Evolutionary conservation across 2,329 filamentous ascomycete species (phyloP).

Genomic region (Trichoderma sp.): DNA sequence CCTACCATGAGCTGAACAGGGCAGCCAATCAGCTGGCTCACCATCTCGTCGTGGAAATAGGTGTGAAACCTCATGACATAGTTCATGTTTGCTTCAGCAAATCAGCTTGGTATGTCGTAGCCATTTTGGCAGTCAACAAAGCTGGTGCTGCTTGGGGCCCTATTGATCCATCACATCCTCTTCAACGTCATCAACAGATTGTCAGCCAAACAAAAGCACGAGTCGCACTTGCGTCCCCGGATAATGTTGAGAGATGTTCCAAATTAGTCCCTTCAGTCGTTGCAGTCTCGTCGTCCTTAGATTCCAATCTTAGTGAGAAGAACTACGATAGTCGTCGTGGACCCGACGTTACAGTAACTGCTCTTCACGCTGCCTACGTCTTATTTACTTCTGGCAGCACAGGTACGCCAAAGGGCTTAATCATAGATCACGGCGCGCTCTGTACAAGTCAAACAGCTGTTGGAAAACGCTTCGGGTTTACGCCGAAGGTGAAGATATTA

Average conservation of each 20-base stretch:
- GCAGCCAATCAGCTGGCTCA: neutral
- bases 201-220: neutral
- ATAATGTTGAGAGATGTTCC: neutral
- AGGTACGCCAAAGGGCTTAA: neutral
- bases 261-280: neutral
- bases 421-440: neutral
- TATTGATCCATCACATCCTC: slow-evolving; percentile 1
- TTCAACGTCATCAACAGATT: neutral
- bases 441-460: neutral
- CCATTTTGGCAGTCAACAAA: slow-evolving; percentile 2
- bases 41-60: neutral
- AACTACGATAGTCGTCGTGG: neutral
- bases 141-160: neutral
- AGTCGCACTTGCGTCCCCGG: neutral
- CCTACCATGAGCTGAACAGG: neutral
- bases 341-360: neutral
- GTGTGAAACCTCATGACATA: neutral
- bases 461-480: neutral
- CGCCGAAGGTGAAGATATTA: neutral
- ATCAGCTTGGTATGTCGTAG: neutral
- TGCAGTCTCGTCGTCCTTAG: neutral
- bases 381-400: neutral
- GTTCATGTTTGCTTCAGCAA: slow-evolving; percentile 5
- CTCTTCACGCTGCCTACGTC: neutral
- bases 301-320: neutral